phyloP scores from a whole-genome alignment of 2,329 filamentous ascomycete species.

The Penicillium polonicum region DNA sequence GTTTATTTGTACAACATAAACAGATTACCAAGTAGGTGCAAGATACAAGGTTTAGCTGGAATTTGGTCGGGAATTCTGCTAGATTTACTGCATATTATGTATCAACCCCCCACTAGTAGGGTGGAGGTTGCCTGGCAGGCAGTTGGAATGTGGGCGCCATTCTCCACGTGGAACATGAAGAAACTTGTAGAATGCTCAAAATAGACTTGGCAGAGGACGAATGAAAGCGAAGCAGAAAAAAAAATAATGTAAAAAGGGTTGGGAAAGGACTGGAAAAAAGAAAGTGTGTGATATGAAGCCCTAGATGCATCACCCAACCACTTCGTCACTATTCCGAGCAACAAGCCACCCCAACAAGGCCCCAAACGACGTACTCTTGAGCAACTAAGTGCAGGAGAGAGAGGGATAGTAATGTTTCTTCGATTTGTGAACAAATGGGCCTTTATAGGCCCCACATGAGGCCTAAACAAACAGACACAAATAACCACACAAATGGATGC shows the following conservation, averaged over 20 bases:
- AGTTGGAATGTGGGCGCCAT: not conserved
- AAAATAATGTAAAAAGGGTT: no score
- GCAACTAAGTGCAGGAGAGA: no score
- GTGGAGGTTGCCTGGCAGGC: not conserved
- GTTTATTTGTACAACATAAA: not conserved
- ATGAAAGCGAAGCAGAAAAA: not conserved
- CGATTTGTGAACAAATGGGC: no score
- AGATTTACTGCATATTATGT: not conserved
- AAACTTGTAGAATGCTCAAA: not conserved
- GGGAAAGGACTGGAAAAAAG: not conserved
- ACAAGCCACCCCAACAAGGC: no score
- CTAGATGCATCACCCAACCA: not conserved
- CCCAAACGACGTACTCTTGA: no score
- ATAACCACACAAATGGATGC: not conserved
- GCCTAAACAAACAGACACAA: not conserved
- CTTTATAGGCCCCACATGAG: not conserved
- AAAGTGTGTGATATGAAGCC: not conserved
- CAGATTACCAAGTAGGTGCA: not conserved
- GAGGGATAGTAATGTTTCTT: no score
- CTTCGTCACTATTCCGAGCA: no score
- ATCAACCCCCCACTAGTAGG: no score
- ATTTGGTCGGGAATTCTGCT: not conserved
- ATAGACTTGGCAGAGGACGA: not conserved
- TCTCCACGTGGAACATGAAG: not conserved
- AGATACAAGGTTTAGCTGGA: not conserved